Base-by-base conservation (phyloP, 192 early-diverging fungal species). In the Paraglomus occultum region DNA sequence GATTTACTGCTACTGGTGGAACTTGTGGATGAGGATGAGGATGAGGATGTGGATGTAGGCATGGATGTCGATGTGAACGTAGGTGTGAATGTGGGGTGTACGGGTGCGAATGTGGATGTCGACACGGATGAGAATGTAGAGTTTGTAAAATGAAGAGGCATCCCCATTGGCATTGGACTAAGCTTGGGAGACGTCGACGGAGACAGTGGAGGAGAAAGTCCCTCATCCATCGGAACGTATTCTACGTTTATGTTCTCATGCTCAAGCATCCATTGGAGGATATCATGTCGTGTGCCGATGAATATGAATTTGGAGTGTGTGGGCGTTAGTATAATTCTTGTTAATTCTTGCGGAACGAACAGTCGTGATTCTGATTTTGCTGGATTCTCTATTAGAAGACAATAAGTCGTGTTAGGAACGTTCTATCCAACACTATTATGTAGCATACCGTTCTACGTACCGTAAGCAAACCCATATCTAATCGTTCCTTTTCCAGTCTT, bases 191-290 rank as follows among this genome's bases (percentile, higher is more conserved):
- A 64, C 11, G 7, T 6, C 18, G 8, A 42, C 14, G 65, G 65
- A 38, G 65, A 67, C 18, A 20, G 6, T 23, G 65, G 40, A 42
- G 65, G 65, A 44, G 65, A 43, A n/a, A 67, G 46, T 45, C 2
- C n/a, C 20, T 43, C 7, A 7, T 18, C 47, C 8, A 23, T 11
- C 22, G 63, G 63, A 64, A 31, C 63, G 53, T 67, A 67, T 67
- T 54, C 51, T 52, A 67, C 51, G 4, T 42, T 17, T 43, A 67
- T 12, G 0, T 18, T 38, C 12, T 44, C 44, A 17, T 67, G 15
- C 43, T 11, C 14, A 1, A 38, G 10, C 65, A 67, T 67, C 65
- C 65, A 67, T 67, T 67, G 38, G 39, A 67, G 50, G 11, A 67
- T 67, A 8, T 43, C 38, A 20, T 31, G 9, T 51, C 65, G 6